A percentile compares a stretch with the other conserved stretches of the same genome.
Conservation (phyloP, 352 stramenopile species). For the Globisporangium nodosum region DNA sequence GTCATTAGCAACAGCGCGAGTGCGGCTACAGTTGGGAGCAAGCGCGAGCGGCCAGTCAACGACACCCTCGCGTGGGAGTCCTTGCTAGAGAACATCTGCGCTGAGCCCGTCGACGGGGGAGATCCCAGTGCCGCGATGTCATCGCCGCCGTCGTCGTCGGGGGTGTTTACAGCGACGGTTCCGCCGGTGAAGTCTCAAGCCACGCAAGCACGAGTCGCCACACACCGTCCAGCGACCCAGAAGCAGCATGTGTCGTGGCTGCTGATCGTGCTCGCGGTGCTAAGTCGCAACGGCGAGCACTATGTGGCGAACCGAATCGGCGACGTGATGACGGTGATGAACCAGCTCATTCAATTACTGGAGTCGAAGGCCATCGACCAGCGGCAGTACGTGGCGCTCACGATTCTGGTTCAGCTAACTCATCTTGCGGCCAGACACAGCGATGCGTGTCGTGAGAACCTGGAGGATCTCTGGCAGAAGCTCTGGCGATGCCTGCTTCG, state of each 20-base stretch:
- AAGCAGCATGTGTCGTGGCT: constrained; percentile 39
- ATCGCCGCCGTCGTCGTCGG: neutral
- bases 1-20: neutral
- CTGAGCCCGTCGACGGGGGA: neutral
- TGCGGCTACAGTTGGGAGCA: neutral
- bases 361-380: constrained; percentile 45
- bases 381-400: constrained; percentile 39
- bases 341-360: constrained; percentile 34
- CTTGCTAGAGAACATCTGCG: constrained; percentile 33
- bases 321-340: constrained; percentile 52
- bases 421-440: constrained; percentile 25
- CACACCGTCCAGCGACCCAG: constrained; percentile 18
- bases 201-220: constrained; percentile 11
- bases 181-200: neutral
- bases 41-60: constrained; percentile 14
- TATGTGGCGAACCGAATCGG: constrained; percentile 48
- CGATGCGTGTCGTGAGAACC: constrained; percentile 23
- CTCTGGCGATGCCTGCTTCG: constrained; percentile 48
- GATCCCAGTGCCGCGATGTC: neutral
- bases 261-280: constrained; percentile 36
- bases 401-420: constrained; percentile 47
- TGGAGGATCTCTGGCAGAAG: constrained; percentile 39
- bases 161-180: neutral
- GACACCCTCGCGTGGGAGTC: constrained; percentile 38
- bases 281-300: constrained; percentile 46